phyloP scores from a whole-genome alignment of 73 alveolate genomes.

The Breviolum minutum region DNA sequence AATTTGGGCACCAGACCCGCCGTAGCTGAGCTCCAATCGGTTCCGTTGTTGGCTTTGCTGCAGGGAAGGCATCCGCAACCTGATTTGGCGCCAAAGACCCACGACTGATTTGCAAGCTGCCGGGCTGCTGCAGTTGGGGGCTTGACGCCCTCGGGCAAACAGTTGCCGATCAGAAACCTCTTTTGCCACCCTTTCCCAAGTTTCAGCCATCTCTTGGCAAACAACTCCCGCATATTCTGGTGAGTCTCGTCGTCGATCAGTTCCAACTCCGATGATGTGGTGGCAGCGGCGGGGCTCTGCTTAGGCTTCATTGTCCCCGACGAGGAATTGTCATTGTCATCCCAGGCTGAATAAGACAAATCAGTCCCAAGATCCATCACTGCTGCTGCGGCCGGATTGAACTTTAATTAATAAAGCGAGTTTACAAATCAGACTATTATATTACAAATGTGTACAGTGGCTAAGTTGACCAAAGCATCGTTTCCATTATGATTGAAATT shows the following conservation, averaged over 20 bases:
- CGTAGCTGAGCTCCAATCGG: background rate
- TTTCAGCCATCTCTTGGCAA: background rate
- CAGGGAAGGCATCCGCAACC: constrained; percentile 21
- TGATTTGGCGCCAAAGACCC: background rate
- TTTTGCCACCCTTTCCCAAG: background rate
- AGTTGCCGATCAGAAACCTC: constrained; percentile 18
- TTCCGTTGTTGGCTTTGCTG: background rate
- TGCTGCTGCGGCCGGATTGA: background rate
- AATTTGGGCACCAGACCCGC: constrained; percentile 18
- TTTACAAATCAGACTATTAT: background rate
- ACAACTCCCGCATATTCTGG: background rate
- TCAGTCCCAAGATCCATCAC: constrained; percentile 1
- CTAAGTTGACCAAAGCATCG: no score
- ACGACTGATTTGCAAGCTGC: background rate
- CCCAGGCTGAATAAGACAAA: background rate
- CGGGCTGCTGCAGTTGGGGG: constrained; percentile 38
- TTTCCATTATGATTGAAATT: no score
- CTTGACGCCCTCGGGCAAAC: constrained; percentile 8
- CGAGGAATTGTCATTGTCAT: no score
- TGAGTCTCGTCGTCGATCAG: background rate
- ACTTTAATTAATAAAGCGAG: background rate
- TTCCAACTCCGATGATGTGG: background rate
- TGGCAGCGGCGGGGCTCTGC: background rate
- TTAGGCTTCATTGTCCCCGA: background rate
- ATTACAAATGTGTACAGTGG: no score